These are phyloP conservation scores for Chrysopogon serrulatus DNA, from an alignment of 176 grass and related monocot species.

Conservation along the genomic window DNA sequence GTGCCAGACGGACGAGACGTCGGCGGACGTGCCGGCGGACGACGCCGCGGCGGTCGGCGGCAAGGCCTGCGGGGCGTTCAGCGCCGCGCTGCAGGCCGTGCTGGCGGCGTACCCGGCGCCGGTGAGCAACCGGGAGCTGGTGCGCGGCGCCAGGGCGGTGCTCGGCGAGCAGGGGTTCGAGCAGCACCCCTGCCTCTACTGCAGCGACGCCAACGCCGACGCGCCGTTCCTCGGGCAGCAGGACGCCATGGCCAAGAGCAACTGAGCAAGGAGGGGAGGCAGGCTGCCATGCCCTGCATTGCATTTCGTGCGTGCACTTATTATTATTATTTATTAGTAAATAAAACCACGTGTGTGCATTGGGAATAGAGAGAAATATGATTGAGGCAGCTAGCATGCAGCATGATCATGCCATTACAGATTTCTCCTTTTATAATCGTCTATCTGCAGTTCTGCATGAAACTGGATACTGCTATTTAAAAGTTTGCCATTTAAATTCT, in stretches of 20 bases:
- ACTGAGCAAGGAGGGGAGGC: too few relatives aligned
- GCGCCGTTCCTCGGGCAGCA: conserved; percentile 43
- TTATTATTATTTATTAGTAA: too few relatives aligned
- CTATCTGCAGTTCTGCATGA: too few relatives aligned
- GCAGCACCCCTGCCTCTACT: conserved; percentile 82
- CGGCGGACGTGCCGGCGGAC: conserved; percentile 40
- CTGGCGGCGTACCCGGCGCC: conserved; percentile 32
- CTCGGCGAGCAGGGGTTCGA: conserved; percentile 28
- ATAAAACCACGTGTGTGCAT: too few relatives aligned
- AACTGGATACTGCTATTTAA: too few relatives aligned
- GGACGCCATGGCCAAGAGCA: not conserved
- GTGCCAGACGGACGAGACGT: conserved; percentile 77
- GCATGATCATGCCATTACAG: too few relatives aligned
- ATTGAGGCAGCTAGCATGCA: too few relatives aligned
- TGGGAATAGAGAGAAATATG: too few relatives aligned
- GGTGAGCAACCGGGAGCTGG: conserved; percentile 61
- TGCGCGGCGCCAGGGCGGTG: conserved; percentile 36
- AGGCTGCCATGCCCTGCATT: too few relatives aligned
- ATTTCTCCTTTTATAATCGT: too few relatives aligned
- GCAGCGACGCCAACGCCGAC: conserved; percentile 56
- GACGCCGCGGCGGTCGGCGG: not conserved
- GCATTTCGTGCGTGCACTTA: too few relatives aligned
- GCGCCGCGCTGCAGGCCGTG: conserved; percentile 44
- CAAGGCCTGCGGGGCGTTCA: conserved; percentile 78
- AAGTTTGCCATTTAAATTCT: too few relatives aligned